Evolutionary conservation across 2,329 filamentous ascomycete species (phyloP).

Genomic region (Colletotrichum sp.): DNA sequence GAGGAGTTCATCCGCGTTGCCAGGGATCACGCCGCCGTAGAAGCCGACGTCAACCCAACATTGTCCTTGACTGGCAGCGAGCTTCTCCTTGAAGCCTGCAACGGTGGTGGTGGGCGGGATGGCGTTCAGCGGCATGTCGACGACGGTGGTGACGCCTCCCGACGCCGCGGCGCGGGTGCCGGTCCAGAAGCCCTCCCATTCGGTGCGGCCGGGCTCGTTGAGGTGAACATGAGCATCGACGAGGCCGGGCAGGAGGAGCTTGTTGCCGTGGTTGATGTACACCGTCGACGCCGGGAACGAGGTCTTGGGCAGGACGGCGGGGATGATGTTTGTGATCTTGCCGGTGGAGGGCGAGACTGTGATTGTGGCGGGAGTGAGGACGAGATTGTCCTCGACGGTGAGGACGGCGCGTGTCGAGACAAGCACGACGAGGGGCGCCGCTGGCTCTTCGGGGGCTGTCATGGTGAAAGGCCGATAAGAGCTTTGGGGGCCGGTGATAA

Average conservation of each 20-base stretch:
- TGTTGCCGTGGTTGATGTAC: constrained; percentile 85
- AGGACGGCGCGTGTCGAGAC: constrained; percentile 85
- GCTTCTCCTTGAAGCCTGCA: constrained; percentile 80
- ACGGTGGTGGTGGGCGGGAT: constrained; percentile 96
- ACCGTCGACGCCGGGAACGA: constrained; percentile 74
- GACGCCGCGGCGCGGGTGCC: constrained; percentile 93
- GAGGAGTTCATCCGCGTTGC: constrained; percentile 81
- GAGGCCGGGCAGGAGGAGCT: constrained; percentile 85
- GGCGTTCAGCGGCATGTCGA: constrained; percentile 98
- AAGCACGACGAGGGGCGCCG: constrained; percentile 69
- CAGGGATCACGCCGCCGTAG: constrained; percentile 93
- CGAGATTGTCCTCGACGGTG: constrained; percentile 66
- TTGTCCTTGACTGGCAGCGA: constrained; percentile 81
- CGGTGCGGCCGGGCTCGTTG: constrained; percentile 94
- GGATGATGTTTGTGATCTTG: constrained; percentile 80
- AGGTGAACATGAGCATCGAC: constrained; percentile 98
- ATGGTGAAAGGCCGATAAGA: constrained; percentile 28
- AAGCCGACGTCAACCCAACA: constrained; percentile 99
- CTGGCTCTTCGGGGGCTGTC: constrained; percentile 31
- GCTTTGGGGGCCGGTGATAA: background rate
- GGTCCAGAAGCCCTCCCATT: constrained; percentile 98
- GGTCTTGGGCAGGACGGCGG: constrained; percentile 74
- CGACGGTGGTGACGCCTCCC: constrained; percentile 93
- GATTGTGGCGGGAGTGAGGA: constrained; percentile 82
- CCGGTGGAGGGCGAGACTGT: constrained; percentile 78